Evolutionary conservation across 75 land plant genomes (phyloP).

Genomic region (Chamaecyparis obtusa): DNA sequence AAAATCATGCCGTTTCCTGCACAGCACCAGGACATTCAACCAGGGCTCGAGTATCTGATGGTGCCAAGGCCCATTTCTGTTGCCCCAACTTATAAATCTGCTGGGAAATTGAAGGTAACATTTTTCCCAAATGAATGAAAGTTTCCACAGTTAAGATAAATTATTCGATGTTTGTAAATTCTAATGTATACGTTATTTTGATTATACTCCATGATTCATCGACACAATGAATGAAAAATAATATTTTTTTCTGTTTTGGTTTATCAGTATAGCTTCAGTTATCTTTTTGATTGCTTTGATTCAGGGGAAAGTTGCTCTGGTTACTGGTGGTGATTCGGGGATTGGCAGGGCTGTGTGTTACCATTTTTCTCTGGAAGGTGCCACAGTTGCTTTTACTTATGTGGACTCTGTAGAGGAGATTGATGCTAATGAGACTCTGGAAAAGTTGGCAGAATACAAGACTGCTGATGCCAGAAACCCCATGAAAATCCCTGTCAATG

Average conservation of each 20-base stretch:
- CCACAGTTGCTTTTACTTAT: slow-evolving; percentile 47
- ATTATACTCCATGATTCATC: too few species aligned
- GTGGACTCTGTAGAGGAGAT: slow-evolving; percentile 36
- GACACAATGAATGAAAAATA: too few species aligned
- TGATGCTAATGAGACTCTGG: slow-evolving; percentile 40
- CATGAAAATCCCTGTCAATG: slow-evolving; percentile 32
- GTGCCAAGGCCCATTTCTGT: slow-evolving; percentile 20
- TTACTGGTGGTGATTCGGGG: slow-evolving; percentile 55
- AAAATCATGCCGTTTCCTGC: slow-evolving; percentile 18
- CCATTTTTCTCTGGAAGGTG: slow-evolving; percentile 42
- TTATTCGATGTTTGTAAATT: too few species aligned
- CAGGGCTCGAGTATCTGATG: slow-evolving; percentile 41
- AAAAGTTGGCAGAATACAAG: slow-evolving; percentile 25
- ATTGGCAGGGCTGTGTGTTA: slow-evolving; percentile 44
- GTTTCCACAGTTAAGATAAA: too few species aligned
- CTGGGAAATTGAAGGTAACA: slow-evolving; percentile 37
- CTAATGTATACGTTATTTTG: too few species aligned
- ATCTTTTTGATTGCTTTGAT: neutral
- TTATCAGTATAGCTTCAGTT: neutral
- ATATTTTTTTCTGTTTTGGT: neutral
- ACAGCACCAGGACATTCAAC: slow-evolving; percentile 38
- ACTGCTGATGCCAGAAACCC: slow-evolving; percentile 27
- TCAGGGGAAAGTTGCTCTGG: slow-evolving; percentile 45
- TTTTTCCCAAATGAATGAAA: too few species aligned
- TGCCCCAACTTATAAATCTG: slow-evolving; percentile 24